Conservation (phyloP, 164 flowering plant genomes). For the Kingdonia uniflora region DNA sequence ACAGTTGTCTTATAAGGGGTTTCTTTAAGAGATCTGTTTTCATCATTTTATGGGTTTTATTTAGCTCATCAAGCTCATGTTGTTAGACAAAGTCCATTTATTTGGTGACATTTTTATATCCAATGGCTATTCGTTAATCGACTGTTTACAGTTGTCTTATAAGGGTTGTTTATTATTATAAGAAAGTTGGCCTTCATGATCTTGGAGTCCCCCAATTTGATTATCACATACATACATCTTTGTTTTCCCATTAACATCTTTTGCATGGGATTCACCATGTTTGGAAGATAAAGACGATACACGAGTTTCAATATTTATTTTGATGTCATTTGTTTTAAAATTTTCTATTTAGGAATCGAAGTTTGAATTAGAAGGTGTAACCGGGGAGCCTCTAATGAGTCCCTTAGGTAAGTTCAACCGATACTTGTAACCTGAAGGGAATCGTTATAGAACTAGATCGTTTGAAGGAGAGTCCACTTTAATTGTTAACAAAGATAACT, state of each 20-base stretch:
- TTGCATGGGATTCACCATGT: background rate
- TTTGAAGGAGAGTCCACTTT: conserved; percentile 15
- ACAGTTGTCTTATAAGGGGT: conserved; percentile 5
- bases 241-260: background rate
- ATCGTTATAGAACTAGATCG: conserved; percentile 38
- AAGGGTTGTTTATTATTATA: background rate
- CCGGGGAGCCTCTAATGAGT: conserved; percentile 34
- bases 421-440: conserved; percentile 68
- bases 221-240: background rate
- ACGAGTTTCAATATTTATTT: too few species aligned
- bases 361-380: conserved; percentile 23
- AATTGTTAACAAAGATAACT: conserved; percentile 17
- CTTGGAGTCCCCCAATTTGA: background rate
- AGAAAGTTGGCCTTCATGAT: background rate
- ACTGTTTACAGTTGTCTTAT: conserved; percentile 3
- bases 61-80: conserved; percentile 54
- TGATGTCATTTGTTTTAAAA: too few species aligned
- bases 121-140: conserved; percentile 15
- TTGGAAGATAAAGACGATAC: conserved; percentile 3
- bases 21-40: too few species aligned
- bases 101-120: conserved; percentile 23
- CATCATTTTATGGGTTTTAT: conserved; percentile 49
- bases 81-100: conserved; percentile 46
- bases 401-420: conserved; percentile 71
- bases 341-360: conserved; percentile 14